Conservation (phyloP, 2,329 filamentous ascomycete species). For the Zymoseptoria pseudotritici region DNA sequence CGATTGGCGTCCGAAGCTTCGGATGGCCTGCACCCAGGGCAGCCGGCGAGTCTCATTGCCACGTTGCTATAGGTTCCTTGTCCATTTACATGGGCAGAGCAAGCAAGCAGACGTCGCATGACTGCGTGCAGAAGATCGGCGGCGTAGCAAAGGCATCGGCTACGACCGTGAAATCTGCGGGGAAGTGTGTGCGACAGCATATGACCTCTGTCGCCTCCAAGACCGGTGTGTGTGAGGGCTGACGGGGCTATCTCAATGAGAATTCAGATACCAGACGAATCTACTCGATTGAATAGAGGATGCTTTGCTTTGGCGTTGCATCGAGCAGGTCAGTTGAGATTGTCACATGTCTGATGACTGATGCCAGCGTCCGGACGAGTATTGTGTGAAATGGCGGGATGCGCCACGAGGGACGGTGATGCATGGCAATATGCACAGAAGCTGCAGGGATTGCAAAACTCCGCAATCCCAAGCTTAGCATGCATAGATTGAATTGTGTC, state of each 20-base stretch:
- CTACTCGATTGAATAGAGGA: neutral
- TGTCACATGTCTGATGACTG: neutral
- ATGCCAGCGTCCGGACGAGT: neutral
- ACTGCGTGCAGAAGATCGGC: neutral
- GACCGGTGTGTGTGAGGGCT: neutral
- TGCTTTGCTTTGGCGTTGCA: neutral
- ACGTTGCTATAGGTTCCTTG: neutral
- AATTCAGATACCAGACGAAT: neutral
- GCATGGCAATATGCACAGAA: slow-evolving; percentile 5
- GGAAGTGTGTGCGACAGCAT: neutral
- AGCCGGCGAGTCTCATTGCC: neutral
- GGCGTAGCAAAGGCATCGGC: neutral
- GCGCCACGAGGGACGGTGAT: neutral
- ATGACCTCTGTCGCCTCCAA: neutral
- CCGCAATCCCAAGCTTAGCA: neutral
- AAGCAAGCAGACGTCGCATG: neutral
- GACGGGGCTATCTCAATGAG: neutral
- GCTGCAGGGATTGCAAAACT: neutral
- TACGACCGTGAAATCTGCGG: neutral
- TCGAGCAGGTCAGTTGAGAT: neutral
- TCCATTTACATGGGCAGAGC: neutral
- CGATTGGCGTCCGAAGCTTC: neutral
- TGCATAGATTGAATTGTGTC: neutral
- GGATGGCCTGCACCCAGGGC: neutral
- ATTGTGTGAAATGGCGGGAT: neutral